phyloP scores from a whole-genome alignment of 768 basidiomycete species.

The Termitomyces sp. region DNA sequence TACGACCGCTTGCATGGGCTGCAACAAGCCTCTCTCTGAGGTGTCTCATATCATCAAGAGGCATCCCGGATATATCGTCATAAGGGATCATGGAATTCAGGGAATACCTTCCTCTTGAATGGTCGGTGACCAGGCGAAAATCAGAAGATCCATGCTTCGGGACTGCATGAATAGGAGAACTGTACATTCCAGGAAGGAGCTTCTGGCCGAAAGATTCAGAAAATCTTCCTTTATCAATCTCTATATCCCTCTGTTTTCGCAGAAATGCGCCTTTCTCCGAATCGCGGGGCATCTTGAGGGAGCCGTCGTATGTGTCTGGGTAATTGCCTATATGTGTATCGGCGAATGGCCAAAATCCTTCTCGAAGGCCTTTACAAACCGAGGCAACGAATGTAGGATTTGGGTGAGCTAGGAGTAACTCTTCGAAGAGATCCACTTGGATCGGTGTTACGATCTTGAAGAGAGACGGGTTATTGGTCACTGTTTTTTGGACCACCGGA shows the following conservation, averaged over 20 bases:
- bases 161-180: not conserved
- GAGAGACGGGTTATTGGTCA: not conserved
- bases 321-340: not conserved
- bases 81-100: conserved; percentile 4
- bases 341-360: conserved; percentile 5
- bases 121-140: conserved; percentile 1
- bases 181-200: not conserved
- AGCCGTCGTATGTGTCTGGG: not conserved
- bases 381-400: not conserved
- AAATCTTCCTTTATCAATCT: not conserved
- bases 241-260: conserved; percentile 1
- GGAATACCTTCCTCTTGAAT: not conserved
- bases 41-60: conserved; percentile 3
- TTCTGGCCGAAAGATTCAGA: not conserved
- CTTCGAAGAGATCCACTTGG: not conserved
- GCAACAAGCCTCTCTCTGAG: not conserved
- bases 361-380: conserved; percentile 3
- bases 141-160: not conserved
- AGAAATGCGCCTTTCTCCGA: not conserved
- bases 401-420: not conserved
- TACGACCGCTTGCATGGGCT: not conserved
- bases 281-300: not conserved
- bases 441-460: conserved; percentile 4
- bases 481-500: not conserved
- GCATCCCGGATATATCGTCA: not conserved